A percentile compares a stretch with the other conserved stretches of the same genome.
phyloP scores from a whole-genome alignment of 345 rosid species.

The Rhodomyrtus tomentosa region DNA sequence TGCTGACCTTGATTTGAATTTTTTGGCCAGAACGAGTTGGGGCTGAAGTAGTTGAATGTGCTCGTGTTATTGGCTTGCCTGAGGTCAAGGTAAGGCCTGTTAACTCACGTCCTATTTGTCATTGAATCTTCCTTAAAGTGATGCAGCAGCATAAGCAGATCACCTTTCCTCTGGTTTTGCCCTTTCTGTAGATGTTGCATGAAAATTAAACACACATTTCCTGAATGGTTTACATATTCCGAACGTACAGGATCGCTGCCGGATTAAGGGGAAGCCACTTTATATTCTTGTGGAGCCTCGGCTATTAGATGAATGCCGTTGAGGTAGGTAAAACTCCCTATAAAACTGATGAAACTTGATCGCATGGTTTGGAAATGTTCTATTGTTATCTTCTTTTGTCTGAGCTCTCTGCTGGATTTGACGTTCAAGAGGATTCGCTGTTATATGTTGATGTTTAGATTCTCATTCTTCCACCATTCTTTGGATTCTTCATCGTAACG shows the following conservation, averaged over 20 bases:
- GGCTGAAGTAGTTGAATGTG: conserved; percentile 64
- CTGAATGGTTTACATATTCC: neutral
- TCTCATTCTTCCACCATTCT: neutral
- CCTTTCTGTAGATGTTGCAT: neutral
- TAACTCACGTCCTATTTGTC: neutral
- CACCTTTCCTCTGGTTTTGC: neutral
- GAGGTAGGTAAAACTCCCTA: neutral
- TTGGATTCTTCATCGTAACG: neutral
- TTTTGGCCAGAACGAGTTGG: conserved; percentile 41
- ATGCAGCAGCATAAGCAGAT: neutral
- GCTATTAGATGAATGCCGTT: conserved; percentile 6
- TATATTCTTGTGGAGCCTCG: conserved; percentile 78
- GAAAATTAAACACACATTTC: neutral
- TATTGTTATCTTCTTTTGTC: neutral
- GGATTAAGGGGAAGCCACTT: conserved; percentile 66
- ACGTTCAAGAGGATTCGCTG: neutral
- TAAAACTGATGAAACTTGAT: neutral
- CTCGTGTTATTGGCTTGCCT: conserved; percentile 70
- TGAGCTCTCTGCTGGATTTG: neutral
- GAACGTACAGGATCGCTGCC: conserved; percentile 34
- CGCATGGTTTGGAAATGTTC: neutral
- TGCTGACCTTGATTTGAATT: neutral
- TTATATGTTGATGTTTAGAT: neutral
- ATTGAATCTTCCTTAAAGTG: neutral
- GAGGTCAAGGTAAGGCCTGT: conserved; percentile 42